These are phyloP conservation scores for Sporisorium iseilematis-ciliati DNA, from an alignment of 1,284 basidiomycete species.

Conservation along the genomic window DNA sequence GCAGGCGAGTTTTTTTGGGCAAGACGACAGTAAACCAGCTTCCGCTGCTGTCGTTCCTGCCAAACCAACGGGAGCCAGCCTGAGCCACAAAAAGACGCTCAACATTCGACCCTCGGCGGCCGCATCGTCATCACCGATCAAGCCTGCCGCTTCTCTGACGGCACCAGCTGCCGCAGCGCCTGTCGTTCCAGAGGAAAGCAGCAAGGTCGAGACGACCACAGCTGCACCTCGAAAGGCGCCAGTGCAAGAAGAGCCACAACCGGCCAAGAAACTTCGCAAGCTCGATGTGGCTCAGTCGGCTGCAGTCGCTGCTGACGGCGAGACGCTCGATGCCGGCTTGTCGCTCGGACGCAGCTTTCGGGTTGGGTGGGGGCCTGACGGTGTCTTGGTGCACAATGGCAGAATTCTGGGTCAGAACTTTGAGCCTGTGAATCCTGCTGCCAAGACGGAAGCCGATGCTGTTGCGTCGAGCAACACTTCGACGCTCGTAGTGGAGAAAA, in stretches of 20 bases:
- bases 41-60: constrained; percentile 55
- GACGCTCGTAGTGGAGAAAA: constrained; percentile 48
- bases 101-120: constrained; percentile 18
- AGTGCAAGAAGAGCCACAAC: constrained; percentile 32
- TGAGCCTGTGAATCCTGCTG: constrained; percentile 5
- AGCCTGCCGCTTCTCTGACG: constrained; percentile 8
- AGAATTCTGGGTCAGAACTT: constrained; percentile 18
- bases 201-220: constrained; percentile 15
- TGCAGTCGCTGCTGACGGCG: constrained; percentile 77
- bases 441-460: constrained; percentile 22
- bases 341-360: constrained; percentile 88
- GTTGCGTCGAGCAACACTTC: constrained; percentile 21
- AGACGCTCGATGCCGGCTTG: constrained; percentile 83
- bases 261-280: constrained; percentile 56
- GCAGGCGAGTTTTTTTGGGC: constrained; percentile 70
- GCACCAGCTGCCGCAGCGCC: background rate
- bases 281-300: constrained; percentile 72
- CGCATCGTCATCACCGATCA: constrained; percentile 8
- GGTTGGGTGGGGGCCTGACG: constrained; percentile 88
- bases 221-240: constrained; percentile 7
- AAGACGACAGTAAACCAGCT: constrained; percentile 57
- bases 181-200: constrained; percentile 10
- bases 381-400: constrained; percentile 81
- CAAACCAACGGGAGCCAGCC: constrained; percentile 46
- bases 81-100: constrained; percentile 36